Base-by-base conservation (phyloP, 768 basidiomycete species). In the Boletus rubropictus region DNA sequence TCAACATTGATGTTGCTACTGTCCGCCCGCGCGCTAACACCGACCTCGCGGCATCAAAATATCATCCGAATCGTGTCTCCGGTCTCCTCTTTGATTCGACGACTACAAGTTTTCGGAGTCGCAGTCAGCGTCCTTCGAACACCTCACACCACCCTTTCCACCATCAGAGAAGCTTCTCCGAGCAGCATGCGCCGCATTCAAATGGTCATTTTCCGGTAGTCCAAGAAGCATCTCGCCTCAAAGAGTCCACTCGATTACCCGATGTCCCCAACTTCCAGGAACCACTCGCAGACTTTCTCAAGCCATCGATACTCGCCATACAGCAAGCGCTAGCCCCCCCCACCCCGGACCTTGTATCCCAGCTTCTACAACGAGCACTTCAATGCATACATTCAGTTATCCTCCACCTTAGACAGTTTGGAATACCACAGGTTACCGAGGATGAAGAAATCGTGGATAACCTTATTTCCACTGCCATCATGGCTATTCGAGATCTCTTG, bases 401-500 rank as follows among this genome's bases (percentile, higher is more conserved):
- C 9, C 72, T 80, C 11, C 80, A 77, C 53, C 70, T 88, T 17
- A 77, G 77, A 53, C 57, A 73, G 8, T 68, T 74, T 54, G 72
- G 72, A 37, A 51, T 73, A 11, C 66, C 72, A 7, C 75, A 77
- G 25, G 66, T 68, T 39, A 61, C 70, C 3, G 78, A 78, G 43
- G 78, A 85, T 44, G 79, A 80, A 55, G 64, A 69, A 33, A 69
- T 72, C 46, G 75, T 88, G 58, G 81, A 88, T 51, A 69, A 72
- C 21, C 71, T 84, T 21, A 81, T 89, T 38, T 65, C 74, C 37
- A 65, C 68, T 24, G 77, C 80, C 12, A 82, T 89, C 28, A 68
- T 79, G 2, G 69, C 80, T 8, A 81, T 88, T 35, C 80, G 86
- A 31, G 81, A 86, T 55, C 74, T 89, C 25, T 73, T 89, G 12